Conservation (phyloP, 169 alveolate species). For the Plasmodium vinckei region DNA sequence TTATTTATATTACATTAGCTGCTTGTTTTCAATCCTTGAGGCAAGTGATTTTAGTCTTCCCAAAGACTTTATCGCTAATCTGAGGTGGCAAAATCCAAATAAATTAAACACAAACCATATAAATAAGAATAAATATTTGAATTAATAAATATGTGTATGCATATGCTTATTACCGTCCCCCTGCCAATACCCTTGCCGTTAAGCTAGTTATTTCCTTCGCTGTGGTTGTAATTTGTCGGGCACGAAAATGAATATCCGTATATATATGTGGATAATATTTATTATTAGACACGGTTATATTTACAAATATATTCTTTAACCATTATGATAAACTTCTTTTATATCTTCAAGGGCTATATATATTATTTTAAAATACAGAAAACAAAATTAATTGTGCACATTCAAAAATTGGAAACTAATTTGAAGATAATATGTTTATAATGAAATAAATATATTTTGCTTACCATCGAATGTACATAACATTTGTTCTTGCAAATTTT, state of each 20-base stretch:
- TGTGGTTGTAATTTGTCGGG: neutral
- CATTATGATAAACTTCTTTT: constrained; percentile 64
- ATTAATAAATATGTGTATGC: too few species aligned
- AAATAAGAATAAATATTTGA: neutral
- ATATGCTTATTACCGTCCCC: constrained; percentile 45
- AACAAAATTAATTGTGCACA: too few species aligned
- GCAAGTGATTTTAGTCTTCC: constrained; percentile 69
- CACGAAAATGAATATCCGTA: constrained; percentile 1
- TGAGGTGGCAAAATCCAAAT: neutral
- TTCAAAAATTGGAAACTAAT: too few species aligned
- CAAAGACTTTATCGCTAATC: constrained; percentile 63
- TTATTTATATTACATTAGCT: constrained; percentile 52
- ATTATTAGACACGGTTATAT: neutral
- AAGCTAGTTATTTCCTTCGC: constrained; percentile 74
- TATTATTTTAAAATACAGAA: neutral
- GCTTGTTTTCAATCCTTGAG: constrained; percentile 61
- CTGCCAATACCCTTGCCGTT: constrained; percentile 70
- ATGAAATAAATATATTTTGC: too few species aligned
- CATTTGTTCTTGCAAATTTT: constrained; percentile 54
- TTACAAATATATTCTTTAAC: constrained; percentile 7
- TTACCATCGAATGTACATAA: constrained; percentile 67
- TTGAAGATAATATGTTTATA: too few species aligned
- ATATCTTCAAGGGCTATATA: constrained; percentile 64
- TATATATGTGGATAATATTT: neutral
- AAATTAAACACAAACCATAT: neutral